Conservation (phyloP, 176 grass and related monocot genomes). For the Dendrocalamus sinicus region DNA sequence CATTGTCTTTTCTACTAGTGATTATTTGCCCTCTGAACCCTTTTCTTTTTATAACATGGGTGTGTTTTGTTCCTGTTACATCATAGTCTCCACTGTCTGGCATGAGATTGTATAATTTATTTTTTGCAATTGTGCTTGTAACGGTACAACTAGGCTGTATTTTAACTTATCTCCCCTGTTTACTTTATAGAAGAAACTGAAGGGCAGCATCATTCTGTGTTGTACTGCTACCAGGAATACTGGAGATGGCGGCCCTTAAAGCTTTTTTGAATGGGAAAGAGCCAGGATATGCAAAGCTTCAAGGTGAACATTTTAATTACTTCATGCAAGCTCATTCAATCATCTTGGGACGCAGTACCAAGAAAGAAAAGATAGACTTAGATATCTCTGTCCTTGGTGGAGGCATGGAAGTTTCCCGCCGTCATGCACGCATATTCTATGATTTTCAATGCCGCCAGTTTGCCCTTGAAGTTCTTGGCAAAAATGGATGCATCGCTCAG, state of each 20-base stretch:
- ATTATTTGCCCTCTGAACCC: neutral
- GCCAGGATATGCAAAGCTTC: slow-evolving; percentile 75
- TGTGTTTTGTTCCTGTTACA: neutral
- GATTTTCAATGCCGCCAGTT: slow-evolving; percentile 66
- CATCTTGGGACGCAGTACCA: slow-evolving; percentile 56
- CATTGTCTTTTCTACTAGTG: neutral
- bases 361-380: slow-evolving; percentile 56
- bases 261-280: neutral
- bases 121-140: slow-evolving; percentile 3
- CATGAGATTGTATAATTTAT: neutral
- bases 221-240: slow-evolving; percentile 11
- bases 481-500: slow-evolving; percentile 63
- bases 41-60: neutral
- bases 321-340: slow-evolving; percentile 72
- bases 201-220: neutral
- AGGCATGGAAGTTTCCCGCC: slow-evolving; percentile 49
- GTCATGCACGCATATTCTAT: slow-evolving; percentile 79
- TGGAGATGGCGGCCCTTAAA: neutral
- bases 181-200: slow-evolving; percentile 26
- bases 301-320: slow-evolving; percentile 64
- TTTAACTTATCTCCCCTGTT: neutral
- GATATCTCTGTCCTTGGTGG: slow-evolving; percentile 56
- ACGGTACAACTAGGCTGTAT: neutral
- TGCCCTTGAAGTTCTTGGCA: slow-evolving; percentile 65
- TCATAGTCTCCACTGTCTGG: neutral